phyloP scores from a whole-genome alignment of 768 basidiomycete species.

The Boletus speciosus region DNA sequence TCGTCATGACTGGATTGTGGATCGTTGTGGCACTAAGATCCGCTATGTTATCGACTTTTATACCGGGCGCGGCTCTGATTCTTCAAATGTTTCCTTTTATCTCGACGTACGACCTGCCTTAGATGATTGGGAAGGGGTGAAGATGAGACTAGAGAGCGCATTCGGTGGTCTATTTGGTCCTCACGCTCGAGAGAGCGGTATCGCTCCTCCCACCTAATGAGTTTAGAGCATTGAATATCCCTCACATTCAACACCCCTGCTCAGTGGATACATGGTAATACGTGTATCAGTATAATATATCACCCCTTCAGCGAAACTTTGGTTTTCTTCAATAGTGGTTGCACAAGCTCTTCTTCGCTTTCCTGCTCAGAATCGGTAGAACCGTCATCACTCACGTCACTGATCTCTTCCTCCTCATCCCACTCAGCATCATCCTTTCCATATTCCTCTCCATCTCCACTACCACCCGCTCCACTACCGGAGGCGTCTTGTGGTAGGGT shows the following conservation, averaged over 20 bases:
- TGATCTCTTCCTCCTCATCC: slow-evolving; percentile 65
- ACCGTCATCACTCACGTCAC: slow-evolving; percentile 49
- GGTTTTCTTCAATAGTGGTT: slow-evolving; percentile 52
- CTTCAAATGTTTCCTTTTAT: slow-evolving; percentile 75
- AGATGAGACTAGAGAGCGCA: slow-evolving; percentile 68
- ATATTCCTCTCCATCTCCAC: slow-evolving; percentile 38
- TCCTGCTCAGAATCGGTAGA: slow-evolving; percentile 41
- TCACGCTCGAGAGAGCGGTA: slow-evolving; percentile 16
- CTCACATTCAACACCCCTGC: not conserved
- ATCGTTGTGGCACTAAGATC: slow-evolving; percentile 83
- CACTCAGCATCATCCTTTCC: slow-evolving; percentile 39
- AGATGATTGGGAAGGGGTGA: slow-evolving; percentile 91
- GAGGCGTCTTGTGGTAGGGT: slow-evolving; percentile 30
- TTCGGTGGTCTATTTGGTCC: slow-evolving; percentile 39
- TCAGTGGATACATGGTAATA: slow-evolving; percentile 14
- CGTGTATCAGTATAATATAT: not conserved
- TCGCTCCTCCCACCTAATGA: slow-evolving; percentile 15
- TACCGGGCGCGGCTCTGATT: slow-evolving; percentile 59
- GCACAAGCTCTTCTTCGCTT: slow-evolving; percentile 47
- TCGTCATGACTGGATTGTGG: slow-evolving; percentile 94
- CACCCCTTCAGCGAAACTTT: slow-evolving; percentile 50
- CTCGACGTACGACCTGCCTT: slow-evolving; percentile 93
- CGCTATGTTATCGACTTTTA: slow-evolving; percentile 99
- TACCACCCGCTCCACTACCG: slow-evolving; percentile 41
- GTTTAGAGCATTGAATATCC: slow-evolving; percentile 10